These are phyloP conservation scores for Colletotrichum siamense DNA, from an alignment of 2,329 filamentous ascomycete genomes.

Conservation along the genomic window DNA sequence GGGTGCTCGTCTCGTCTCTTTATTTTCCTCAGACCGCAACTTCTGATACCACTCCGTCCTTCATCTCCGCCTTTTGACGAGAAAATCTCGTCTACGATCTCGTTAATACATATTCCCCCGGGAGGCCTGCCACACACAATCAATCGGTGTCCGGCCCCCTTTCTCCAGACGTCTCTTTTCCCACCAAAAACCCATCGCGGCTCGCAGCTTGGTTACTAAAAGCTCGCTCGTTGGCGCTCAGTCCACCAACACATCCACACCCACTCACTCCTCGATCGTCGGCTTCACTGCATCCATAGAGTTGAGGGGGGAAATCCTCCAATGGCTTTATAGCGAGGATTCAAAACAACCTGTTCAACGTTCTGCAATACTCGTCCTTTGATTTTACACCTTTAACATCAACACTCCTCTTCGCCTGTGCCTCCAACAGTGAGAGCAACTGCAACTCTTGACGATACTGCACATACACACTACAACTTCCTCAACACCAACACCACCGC, in stretches of 20 bases:
- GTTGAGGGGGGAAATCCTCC: constrained; percentile 13
- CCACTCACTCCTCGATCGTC: background rate
- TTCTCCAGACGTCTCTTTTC: background rate
- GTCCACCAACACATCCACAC: background rate
- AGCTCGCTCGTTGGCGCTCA: constrained; percentile 15
- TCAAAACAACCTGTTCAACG: constrained; percentile 1
- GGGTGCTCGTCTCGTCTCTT: background rate
- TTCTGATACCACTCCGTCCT: constrained; percentile 1
- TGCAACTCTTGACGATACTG: background rate
- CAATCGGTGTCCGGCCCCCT: background rate
- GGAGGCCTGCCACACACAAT: background rate
- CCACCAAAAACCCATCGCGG: background rate
- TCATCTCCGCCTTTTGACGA: constrained; percentile 14
- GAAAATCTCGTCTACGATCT: constrained; percentile 10
- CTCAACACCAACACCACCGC: background rate
- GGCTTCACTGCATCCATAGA: background rate
- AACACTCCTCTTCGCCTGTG: background rate
- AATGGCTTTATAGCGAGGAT: constrained; percentile 9
- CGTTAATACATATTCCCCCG: background rate
- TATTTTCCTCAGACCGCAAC: constrained; percentile 13
- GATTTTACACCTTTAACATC: background rate
- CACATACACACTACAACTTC: background rate
- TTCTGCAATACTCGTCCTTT: constrained; percentile 3
- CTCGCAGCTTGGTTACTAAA: constrained; percentile 19
- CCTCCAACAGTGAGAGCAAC: background rate